Evolutionary conservation across 805 yeast genomes (phyloP).

Genomic region (Saturnispora quitensis): DNA sequence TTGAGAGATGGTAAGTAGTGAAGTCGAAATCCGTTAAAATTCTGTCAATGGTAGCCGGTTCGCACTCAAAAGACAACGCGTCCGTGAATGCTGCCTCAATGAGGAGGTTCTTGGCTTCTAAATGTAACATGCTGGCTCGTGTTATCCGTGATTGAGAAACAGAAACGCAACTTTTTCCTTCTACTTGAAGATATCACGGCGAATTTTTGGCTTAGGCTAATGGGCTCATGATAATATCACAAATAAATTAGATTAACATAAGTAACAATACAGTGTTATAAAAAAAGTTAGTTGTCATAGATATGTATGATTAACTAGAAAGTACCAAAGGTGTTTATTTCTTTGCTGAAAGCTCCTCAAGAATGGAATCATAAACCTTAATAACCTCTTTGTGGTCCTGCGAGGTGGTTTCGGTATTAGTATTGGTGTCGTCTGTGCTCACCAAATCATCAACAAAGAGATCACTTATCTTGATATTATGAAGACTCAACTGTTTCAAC

Average conservation of each 20-base stretch:
- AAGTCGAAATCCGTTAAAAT: slow-evolving; percentile 92
- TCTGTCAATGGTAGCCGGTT: slow-evolving; percentile 59
- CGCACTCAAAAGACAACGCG: slow-evolving; percentile 43
- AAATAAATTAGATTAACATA: background rate
- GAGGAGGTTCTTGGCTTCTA: slow-evolving; percentile 76
- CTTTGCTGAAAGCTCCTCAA: slow-evolving; percentile 17
- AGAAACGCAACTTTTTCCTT: background rate
- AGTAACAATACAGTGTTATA: background rate
- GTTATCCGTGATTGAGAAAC: background rate
- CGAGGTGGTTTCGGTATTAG: background rate
- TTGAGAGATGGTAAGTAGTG: slow-evolving; percentile 87
- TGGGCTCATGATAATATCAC: background rate
- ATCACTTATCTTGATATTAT: slow-evolving; percentile 11
- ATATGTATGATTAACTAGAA: background rate
- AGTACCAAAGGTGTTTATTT: background rate
- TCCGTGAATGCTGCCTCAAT: slow-evolving; percentile 74
- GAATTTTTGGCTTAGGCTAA: background rate
- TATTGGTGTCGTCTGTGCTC: background rate
- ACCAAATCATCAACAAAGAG: slow-evolving; percentile 8
- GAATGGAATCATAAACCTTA: slow-evolving; percentile 20
- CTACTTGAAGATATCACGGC: background rate
- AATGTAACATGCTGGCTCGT: slow-evolving; percentile 54
- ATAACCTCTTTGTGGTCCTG: slow-evolving; percentile 7
- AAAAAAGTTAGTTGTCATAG: background rate
- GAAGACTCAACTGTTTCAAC: slow-evolving; percentile 7